Evolutionary conservation across 345 rosid genomes (phyloP), one percentile per base, ranked within the genome.

Genomic region (Toxicodendron radicans): DNA sequence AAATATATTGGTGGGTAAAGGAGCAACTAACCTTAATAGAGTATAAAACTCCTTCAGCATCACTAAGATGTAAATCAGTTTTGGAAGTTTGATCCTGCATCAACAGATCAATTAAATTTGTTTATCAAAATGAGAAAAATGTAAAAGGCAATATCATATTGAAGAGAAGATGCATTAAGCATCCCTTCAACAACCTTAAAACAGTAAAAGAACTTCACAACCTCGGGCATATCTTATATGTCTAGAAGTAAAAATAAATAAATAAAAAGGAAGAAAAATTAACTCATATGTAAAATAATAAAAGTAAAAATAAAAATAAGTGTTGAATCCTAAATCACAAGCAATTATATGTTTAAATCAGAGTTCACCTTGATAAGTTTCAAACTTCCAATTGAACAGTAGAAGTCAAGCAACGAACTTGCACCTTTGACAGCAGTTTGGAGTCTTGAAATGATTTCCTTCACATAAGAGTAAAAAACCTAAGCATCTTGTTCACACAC

Each of bases 21-120:
- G 38, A 27, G 72, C 41, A 70, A 85, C 89, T 58, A 78, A 96
- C 99, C 97, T 90, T 92, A 73, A 96, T 86, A 43, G 95, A 91
- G 65, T 83, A 94, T 75, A 92, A 93, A 73, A 81, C 52, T 72
- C 92, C 90, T 82, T 87, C 88, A 5, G 97, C 94, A 77, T 89
- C 89, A 79, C 51, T 88, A 79, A 93, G 91, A 79, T 86, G 66
- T 59, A 89, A 49, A 82, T 92, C 95, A 59, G 72, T 85, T 73
- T 77, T 77, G 64, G 91, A 82, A 53, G 81, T 80, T 77, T 88
- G 95, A 81, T 85, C 93, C 99, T 92, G 84, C 73, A 74, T 54
- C 21, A 58, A 69, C 7, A 7, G 12, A 75, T 48, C 68, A 70
- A 72, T 24, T 33, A 61, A 61, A 32, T 14, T 51, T 6, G 0